Base-by-base conservation (phyloP, 1,139 yeast species). In the Debaryomyces psychrophilus region DNA sequence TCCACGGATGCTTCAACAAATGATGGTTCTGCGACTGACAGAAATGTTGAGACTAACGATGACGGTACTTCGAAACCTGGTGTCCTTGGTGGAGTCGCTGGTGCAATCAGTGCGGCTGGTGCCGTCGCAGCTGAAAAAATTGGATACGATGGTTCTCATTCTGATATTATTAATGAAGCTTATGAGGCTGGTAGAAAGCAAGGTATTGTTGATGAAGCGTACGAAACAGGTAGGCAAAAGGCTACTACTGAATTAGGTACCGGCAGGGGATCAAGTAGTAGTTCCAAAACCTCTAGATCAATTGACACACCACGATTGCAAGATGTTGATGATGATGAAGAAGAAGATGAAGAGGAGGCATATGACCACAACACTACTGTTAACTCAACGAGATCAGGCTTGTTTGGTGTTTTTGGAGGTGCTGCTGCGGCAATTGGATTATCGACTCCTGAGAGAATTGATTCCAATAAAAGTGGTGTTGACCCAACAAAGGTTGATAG, bases 81-180 rank as follows among this genome's bases (percentile, higher is more conserved):
- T 12, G 29, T 43, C 28, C 48, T 56, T 28, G 60, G 48, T 37
- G 54, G 60, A 8, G 58, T 58, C 12, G 50, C 47, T 31, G 57
- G 53, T 6, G 58, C 59, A n/a, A 46, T 53, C 33, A 56, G 55
- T 4, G 57, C 58, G 5, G 57, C 52, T 22, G 61, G 56, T 8
- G 61, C 58, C 22, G 47, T 36, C 11, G 54, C 53, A 31, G 55
- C 55, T 11, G 51, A 49, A 22, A 49, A 49, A 25, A 25, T 51
- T 20, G 58, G 59, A n/a, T 47, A 44, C 28, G 50, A 47, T 23
- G 45, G 43, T 29, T 5, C 18, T 3, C 33, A 17, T 8, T 38
- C 46, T 11, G 34, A 29, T n/a, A 23, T 37, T n/a, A 41, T 47
- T 22, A 41, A 50, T 12, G 60, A 57, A 31, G 51, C 60, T 20